Evolutionary conservation across 345 rosid genomes (phyloP).

Genomic region (Boechera retrofracta): DNA sequence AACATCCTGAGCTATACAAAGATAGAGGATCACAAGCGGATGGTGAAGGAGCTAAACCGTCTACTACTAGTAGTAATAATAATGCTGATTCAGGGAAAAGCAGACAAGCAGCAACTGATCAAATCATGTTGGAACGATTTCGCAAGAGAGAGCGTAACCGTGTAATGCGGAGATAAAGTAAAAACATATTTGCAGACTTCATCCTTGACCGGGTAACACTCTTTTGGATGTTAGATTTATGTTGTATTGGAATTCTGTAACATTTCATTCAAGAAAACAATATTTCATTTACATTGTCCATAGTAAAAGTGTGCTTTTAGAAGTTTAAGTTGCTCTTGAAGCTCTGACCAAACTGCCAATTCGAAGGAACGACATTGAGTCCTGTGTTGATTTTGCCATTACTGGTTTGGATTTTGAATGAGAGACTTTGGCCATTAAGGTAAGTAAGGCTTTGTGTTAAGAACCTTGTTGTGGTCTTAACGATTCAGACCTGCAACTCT

Average conservation of each 20-base stretch:
- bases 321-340: conserved; percentile 65
- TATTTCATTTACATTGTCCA: conserved; percentile 18
- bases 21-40: conserved; percentile 55
- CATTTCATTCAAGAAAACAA: conserved; percentile 33
- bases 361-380: conserved; percentile 53
- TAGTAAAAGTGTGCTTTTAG: conserved; percentile 18
- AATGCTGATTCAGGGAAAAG: conserved; percentile 60
- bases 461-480: no score
- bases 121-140: conserved; percentile 88
- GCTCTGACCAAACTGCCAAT: conserved; percentile 73
- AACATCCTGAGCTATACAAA: conserved; percentile 96
- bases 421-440: conserved; percentile 70
- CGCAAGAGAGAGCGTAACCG: conserved; percentile 95
- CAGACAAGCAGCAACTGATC: conserved; percentile 97
- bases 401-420: conserved; percentile 60
- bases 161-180: conserved; percentile 76
- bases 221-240: conserved; percentile 22
- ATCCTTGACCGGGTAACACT: conserved; percentile 3
- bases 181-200: conserved; percentile 1
- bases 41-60: conserved; percentile 61
- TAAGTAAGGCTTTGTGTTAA: conserved; percentile 66
- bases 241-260: conserved; percentile 31
- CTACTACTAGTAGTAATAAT: conserved; percentile 44
- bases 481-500: no score
- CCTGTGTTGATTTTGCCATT: conserved; percentile 54